Base-by-base conservation (phyloP, 495 filamentous ascomycete species). In the Clavariopsis aquatica region DNA sequence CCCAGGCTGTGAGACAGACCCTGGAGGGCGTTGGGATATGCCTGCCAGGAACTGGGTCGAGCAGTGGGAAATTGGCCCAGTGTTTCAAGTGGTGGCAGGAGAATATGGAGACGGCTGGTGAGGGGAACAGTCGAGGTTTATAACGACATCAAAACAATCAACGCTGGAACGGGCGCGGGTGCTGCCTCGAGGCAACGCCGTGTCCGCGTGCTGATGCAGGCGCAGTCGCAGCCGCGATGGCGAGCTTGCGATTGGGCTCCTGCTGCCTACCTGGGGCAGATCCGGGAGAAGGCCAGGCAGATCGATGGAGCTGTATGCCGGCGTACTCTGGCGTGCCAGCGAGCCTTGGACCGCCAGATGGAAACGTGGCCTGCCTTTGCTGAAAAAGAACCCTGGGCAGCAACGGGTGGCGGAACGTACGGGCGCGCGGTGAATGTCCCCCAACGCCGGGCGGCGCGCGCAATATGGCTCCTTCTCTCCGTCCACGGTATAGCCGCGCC, bases 1-100 rank as follows among this genome's bases (percentile, higher is more conserved):
- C 65, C 65, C 56, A 31, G 65, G 8, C 15, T 28, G 20, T 68
- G 60, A 53, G 63, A 68, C 65, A 64, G 52, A 49, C 28, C 59
- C 65, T 57, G 3, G 64, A 26, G 41, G 23, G 24, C 3, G 57
- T 57, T 29, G 23, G 60, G 65, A 24, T 47, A 67, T 62, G 64
- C 64, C 38, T 60, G 63, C 54, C 49, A 56, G 19, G 9, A 46
- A 31, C 38, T 43, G 61, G 26, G 28, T 27, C 28, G 38, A 45
- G 31, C 43, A 27, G 43, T 22, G 52, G 57, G 64, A 60, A 57
- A 66, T 60, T 65, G 62, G 57, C 36, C 49, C 29, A 46, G 8
- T 19, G 64, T 66, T 66, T 66, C 64, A 66, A 36, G 57, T 60
- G 29, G 47, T 31, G 56, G 34, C 31, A 34, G 19, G 31, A 51